Conservation (phyloP, 805 yeast genomes). For the Suhomyces xylopsoci region DNA sequence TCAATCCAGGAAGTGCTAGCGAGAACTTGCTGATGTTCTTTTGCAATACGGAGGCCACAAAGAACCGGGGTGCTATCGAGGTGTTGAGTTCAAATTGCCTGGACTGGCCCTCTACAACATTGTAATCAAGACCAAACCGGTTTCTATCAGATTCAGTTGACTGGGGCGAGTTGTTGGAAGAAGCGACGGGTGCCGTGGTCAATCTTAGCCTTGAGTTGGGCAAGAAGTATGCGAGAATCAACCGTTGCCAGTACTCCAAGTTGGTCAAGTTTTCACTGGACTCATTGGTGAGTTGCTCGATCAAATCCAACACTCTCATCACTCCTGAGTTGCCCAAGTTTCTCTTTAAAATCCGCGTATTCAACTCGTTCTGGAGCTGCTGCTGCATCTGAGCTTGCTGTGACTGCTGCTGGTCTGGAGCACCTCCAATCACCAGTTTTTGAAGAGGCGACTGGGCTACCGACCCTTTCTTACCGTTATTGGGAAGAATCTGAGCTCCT, state of each 20-base stretch:
- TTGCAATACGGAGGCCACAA: conserved; percentile 47
- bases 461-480: neutral
- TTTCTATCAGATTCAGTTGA: conserved; percentile 1
- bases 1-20: conserved; percentile 33
- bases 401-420: neutral
- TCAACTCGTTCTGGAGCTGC: conserved; percentile 24
- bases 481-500: neutral
- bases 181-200: conserved; percentile 19
- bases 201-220: conserved; percentile 30
- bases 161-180: conserved; percentile 1
- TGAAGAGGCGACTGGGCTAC: neutral
- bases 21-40: conserved; percentile 34
- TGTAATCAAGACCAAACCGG: conserved; percentile 4
- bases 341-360: conserved; percentile 34
- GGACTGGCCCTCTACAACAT: conserved; percentile 8
- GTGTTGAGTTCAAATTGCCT: conserved; percentile 61
- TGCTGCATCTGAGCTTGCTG: conserved; percentile 9
- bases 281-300: conserved; percentile 39
- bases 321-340: conserved; percentile 44
- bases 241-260: conserved; percentile 36
- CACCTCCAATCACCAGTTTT: neutral
- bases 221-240: conserved; percentile 30
- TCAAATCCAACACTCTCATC: conserved; percentile 36
- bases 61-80: conserved; percentile 62
- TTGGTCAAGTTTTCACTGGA: conserved; percentile 24